Base-by-base conservation (phyloP, 2,329 filamentous ascomycete genomes). In the Diplodia seriata region DNA sequence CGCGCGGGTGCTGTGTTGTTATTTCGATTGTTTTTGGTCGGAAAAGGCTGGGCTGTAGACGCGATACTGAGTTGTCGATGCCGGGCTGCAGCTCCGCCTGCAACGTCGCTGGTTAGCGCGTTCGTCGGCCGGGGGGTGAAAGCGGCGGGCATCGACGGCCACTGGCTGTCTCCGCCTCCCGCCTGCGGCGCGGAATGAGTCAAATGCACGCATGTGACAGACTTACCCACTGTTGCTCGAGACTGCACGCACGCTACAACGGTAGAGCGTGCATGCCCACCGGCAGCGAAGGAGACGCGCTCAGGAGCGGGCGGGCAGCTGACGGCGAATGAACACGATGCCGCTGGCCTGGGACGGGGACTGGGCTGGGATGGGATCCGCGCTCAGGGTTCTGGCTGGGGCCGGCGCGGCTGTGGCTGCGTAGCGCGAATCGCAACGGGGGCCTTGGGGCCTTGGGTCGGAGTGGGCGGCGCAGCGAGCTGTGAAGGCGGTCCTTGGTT, bases 21-120 rank as follows among this genome's bases (percentile, higher is more conserved):
- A 62, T 62, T 62, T 18, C 43, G 57, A 50, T 62, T 62, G 57
- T 62, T 50, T 62, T 62, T 62, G 57, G 57, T 40, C 56, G 56
- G 56, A 40, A 49, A 59, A 55, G 53, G 53, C 29, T 55, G 53
- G 56, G 56, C 56, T 61, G 38, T 29, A 47, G 57, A 62, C 33
- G 57, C 57, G 29, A 50, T 62, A 47, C 57, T 62, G 57, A 62
- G 57, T 62, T 62, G 57, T 62, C 57, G 57, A 50, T 62, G 33
- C 57, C 38, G 57, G 57, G 57, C 57, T 62, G 57, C 57, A 62
- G 57, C 57, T 50, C 36, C 57, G 57, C 57, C 57, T 62, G 57
- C 43, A 50, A 62, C 57, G 43, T 50, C 57, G 57, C 29, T 26
- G 57, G 57, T 62, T 62, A 62, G 57, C 57, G 57, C 57, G 57